Conservation (phyloP, 2,329 filamentous ascomycete genomes). For the Decorospora gaudefroyi region DNA sequence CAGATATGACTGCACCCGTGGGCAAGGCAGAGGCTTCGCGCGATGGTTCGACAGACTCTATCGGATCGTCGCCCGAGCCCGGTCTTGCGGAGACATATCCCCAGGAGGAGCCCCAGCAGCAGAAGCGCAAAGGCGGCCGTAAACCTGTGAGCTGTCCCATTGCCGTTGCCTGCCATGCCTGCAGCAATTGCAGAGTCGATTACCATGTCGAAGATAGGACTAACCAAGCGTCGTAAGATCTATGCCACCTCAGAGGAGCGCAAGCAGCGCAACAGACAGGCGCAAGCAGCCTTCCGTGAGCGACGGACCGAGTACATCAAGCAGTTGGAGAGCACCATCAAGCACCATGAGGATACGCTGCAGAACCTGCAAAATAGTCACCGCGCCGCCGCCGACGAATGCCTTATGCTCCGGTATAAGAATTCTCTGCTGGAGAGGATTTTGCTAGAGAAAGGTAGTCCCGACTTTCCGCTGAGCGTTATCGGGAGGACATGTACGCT, state of each 20-base stretch:
- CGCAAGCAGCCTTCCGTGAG: slow-evolving; percentile 95
- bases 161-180: slow-evolving; percentile 29
- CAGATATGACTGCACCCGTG: slow-evolving; percentile 52
- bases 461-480: slow-evolving; percentile 5
- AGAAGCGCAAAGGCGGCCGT: slow-evolving; percentile 95
- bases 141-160: slow-evolving; percentile 75
- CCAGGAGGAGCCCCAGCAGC: slow-evolving; percentile 56
- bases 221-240: slow-evolving; percentile 66
- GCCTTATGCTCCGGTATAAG: slow-evolving; percentile 97
- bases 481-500: slow-evolving; percentile 20
- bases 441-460: slow-evolving; percentile 86
- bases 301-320: slow-evolving; percentile 99
- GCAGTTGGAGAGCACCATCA: slow-evolving; percentile 95
- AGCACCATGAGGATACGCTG: slow-evolving; percentile 92
- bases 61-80: slow-evolving; percentile 55
- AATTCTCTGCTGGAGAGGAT: slow-evolving; percentile 96
- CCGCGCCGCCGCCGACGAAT: slow-evolving; percentile 92
- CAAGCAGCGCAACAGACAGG: slow-evolving; percentile 96
- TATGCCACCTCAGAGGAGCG: slow-evolving; percentile 98
- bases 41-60: slow-evolving; percentile 55
- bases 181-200: slow-evolving; percentile 28
- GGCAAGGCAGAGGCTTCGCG: slow-evolving; percentile 52
- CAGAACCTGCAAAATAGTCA: slow-evolving; percentile 93
- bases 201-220: slow-evolving; percentile 44
- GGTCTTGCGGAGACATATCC: slow-evolving; percentile 50